A percentile compares a stretch with the other conserved stretches of the same genome.
Evolutionary conservation across 345 rosid species (phyloP).

Genomic region (Gynandropsis gynandra): DNA sequence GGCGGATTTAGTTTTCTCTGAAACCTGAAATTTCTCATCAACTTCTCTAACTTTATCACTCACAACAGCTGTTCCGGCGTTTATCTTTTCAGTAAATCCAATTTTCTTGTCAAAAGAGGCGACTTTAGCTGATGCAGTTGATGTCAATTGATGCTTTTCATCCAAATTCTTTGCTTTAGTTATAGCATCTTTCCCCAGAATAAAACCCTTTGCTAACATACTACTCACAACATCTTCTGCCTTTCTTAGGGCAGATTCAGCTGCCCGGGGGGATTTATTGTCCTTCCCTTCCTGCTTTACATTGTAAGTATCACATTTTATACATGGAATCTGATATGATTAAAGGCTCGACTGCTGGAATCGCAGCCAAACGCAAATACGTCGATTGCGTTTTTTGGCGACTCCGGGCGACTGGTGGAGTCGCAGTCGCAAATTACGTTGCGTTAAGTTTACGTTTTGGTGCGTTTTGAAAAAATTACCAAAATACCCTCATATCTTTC

Average conservation of each 20-base stretch:
- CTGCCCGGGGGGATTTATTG: constrained; percentile 37
- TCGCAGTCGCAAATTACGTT: too few species aligned
- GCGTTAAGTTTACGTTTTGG: too few species aligned
- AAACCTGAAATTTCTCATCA: constrained; percentile 88
- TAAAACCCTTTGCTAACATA: constrained; percentile 92
- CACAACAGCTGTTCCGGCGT: constrained; percentile 61
- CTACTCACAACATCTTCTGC: constrained; percentile 84
- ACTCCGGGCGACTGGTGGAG: too few species aligned
- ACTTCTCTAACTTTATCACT: constrained; percentile 86
- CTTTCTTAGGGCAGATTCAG: constrained; percentile 63
- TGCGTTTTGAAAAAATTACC: too few species aligned
- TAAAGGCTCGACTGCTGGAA: too few species aligned
- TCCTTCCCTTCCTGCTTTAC: constrained; percentile 46
- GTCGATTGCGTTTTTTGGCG: too few species aligned
- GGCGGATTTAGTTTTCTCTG: constrained; percentile 91
- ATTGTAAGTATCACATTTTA: too few species aligned
- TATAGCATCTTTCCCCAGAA: constrained; percentile 85
- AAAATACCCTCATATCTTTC: too few species aligned
- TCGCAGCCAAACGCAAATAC: too few species aligned
- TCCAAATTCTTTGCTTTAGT: constrained; percentile 79
- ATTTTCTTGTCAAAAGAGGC: constrained; percentile 74
- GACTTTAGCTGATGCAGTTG: constrained; percentile 84
- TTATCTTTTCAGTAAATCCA: constrained; percentile 78
- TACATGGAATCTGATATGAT: too few species aligned
- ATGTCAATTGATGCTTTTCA: constrained; percentile 83